Conservation (phyloP, 2,329 filamentous ascomycete species). For the Fusarium gaditjirri region DNA sequence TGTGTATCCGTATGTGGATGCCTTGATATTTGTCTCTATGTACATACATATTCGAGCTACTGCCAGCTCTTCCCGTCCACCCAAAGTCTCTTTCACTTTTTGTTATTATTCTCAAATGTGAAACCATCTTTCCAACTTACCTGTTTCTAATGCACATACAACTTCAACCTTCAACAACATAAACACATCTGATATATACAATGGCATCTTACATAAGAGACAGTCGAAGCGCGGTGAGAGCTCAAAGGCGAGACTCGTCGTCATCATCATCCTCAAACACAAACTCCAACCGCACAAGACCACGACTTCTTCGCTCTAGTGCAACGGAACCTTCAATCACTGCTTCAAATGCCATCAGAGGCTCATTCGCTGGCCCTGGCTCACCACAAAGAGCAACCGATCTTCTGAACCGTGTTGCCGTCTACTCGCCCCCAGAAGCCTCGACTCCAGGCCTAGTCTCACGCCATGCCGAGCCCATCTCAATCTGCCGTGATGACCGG, state of each 20-base stretch:
- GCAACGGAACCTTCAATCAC: slow-evolving; percentile 69
- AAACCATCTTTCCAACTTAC: slow-evolving; percentile 21
- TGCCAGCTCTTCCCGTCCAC: slow-evolving; percentile 26
- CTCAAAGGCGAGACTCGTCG: slow-evolving; percentile 44
- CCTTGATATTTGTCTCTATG: slow-evolving; percentile 25
- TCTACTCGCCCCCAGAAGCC: slow-evolving; percentile 52
- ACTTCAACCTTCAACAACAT: background rate
- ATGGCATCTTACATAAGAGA: slow-evolving; percentile 45
- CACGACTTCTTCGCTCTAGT: slow-evolving; percentile 64
- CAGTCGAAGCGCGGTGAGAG: slow-evolving; percentile 40
- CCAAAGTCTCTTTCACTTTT: slow-evolving; percentile 12
- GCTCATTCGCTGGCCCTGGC: slow-evolving; percentile 61
- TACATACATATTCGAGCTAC: slow-evolving; percentile 35
- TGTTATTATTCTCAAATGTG: slow-evolving; percentile 29
- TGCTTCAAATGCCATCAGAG: slow-evolving; percentile 63
- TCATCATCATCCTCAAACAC: slow-evolving; percentile 39
- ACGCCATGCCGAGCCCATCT: slow-evolving; percentile 39
- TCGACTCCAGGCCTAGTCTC: slow-evolving; percentile 31
- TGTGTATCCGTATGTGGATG: slow-evolving; percentile 25
- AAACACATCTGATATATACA: background rate
- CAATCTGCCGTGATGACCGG: slow-evolving; percentile 36
- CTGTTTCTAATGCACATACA: slow-evolving; percentile 19
- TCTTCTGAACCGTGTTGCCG: slow-evolving; percentile 64
- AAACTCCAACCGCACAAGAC: slow-evolving; percentile 54
- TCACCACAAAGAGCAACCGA: slow-evolving; percentile 64